phyloP scores from a whole-genome alignment of 768 basidiomycete genomes.

The Dentipellis sp. region DNA sequence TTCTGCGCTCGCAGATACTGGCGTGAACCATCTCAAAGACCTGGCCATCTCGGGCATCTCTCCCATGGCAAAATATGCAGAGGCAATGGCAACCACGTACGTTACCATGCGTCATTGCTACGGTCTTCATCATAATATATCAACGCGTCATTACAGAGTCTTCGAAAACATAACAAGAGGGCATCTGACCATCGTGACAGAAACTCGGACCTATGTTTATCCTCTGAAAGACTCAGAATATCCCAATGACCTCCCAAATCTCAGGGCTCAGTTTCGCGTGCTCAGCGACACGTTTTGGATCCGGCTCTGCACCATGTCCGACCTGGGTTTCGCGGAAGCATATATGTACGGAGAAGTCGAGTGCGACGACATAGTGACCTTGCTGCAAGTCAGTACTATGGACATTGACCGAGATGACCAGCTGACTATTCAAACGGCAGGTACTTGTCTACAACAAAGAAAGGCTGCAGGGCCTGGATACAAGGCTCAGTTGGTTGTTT shows the following conservation, averaged over 20 bases:
- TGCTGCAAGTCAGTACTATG: conserved; percentile 5
- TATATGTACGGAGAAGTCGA: conserved; percentile 17
- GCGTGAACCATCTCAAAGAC: background rate
- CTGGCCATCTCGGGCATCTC: background rate
- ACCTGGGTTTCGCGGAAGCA: conserved; percentile 15
- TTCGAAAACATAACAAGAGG: background rate
- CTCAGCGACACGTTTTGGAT: conserved; percentile 14
- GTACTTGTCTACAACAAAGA: conserved; percentile 8
- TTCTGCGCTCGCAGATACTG: background rate
- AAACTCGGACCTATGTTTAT: background rate
- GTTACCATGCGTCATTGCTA: background rate
- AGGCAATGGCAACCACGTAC: background rate
- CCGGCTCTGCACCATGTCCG: conserved; percentile 6
- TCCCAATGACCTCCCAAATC: background rate
- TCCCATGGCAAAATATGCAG: background rate
- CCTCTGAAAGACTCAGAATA: background rate
- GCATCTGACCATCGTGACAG: background rate
- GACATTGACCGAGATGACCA: background rate
- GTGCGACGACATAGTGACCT: conserved; percentile 7
- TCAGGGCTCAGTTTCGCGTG: conserved; percentile 3
- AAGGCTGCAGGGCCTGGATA: conserved; percentile 9
- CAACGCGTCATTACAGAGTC: background rate
- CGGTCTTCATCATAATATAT: background rate
- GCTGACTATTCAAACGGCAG: background rate
- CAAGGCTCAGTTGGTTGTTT: conserved; percentile 7